phyloP scores from a whole-genome alignment of 2,329 filamentous ascomycete genomes.

The Coniosporium tulheliwenetii region DNA sequence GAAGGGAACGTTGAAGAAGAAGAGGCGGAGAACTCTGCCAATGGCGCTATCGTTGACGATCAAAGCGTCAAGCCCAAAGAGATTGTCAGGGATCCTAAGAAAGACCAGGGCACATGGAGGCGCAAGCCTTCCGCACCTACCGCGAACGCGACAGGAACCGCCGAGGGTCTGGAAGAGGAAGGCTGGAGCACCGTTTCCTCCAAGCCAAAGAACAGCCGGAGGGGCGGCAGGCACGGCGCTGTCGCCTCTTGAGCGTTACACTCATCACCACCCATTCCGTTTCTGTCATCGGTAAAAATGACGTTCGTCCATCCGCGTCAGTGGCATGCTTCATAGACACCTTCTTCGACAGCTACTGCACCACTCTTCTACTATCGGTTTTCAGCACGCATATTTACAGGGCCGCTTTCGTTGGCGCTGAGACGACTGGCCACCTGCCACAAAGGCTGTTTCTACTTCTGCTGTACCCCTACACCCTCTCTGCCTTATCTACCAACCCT shows the following conservation, averaged over 20 bases:
- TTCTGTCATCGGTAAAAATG: too few relatives aligned
- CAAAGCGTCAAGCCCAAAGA: conserved; percentile 42
- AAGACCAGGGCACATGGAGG: conserved; percentile 21
- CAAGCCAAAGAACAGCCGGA: conserved; percentile 28
- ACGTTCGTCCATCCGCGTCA: background rate
- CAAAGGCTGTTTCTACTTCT: too few relatives aligned
- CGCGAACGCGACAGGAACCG: conserved; percentile 21
- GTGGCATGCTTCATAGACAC: background rate
- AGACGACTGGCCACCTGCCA: too few relatives aligned
- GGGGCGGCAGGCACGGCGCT: conserved; percentile 23
- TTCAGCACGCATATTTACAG: too few relatives aligned
- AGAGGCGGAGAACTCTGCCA: conserved; percentile 29
- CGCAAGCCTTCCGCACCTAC: conserved; percentile 17
- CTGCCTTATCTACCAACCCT: too few relatives aligned
- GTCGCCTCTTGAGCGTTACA: conserved; percentile 25
- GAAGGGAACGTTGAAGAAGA: conserved; percentile 22
- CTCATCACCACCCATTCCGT: too few relatives aligned
- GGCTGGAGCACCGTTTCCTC: conserved; percentile 37
- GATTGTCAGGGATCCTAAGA: conserved; percentile 27
- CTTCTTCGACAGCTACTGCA: background rate
- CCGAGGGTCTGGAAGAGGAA: conserved; percentile 33
- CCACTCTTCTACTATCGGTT: too few relatives aligned
- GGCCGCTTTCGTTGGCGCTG: too few relatives aligned
- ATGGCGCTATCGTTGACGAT: conserved; percentile 33
- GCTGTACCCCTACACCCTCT: too few relatives aligned